phyloP scores from a whole-genome alignment of 306 rosid species.

The Ochetophila trinervis region DNA sequence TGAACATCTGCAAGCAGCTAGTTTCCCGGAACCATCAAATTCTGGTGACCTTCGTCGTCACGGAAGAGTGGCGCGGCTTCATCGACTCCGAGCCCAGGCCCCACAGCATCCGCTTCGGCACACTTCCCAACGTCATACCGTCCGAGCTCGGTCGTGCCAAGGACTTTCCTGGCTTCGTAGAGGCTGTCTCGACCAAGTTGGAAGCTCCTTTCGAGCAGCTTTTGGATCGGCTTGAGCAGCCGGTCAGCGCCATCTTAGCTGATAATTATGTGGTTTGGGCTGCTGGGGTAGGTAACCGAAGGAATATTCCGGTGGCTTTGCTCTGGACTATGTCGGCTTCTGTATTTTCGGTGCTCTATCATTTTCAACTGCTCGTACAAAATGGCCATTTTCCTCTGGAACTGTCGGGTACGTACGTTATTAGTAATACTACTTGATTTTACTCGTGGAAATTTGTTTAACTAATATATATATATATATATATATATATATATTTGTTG shows the following conservation, averaged over 20 bases:
- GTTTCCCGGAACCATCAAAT: slow-evolving; percentile 11
- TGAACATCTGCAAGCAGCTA: slow-evolving; percentile 48
- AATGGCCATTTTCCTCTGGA: slow-evolving; percentile 33
- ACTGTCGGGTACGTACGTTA: slow-evolving; percentile 19
- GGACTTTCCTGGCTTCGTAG: slow-evolving; percentile 15
- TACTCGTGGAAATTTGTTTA: too few relatives aligned
- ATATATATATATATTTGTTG: too few relatives aligned
- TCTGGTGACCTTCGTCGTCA: slow-evolving; percentile 36
- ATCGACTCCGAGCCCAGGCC: slow-evolving; percentile 26
- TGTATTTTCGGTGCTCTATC: slow-evolving; percentile 7
- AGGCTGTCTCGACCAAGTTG: slow-evolving; percentile 34
- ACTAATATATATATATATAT: too few relatives aligned
- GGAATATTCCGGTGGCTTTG: slow-evolving; percentile 43
- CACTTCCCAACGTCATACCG: slow-evolving; percentile 40
- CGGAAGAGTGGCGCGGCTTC: slow-evolving; percentile 50
- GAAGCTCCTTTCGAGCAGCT: slow-evolving; percentile 36
- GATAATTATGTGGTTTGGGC: slow-evolving; percentile 31
- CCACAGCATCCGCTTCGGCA: slow-evolving; percentile 13
- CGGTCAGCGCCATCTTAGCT: slow-evolving; percentile 13
- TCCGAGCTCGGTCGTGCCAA: slow-evolving; percentile 26
- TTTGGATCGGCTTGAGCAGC: slow-evolving; percentile 19
- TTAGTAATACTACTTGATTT: neutral
- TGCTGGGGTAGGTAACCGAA: slow-evolving; percentile 22
- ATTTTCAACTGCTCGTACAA: slow-evolving; percentile 19
- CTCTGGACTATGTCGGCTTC: slow-evolving; percentile 39